Base-by-base conservation (phyloP, 179 eudicot genomes). In the Sideroxylon spinosum region DNA sequence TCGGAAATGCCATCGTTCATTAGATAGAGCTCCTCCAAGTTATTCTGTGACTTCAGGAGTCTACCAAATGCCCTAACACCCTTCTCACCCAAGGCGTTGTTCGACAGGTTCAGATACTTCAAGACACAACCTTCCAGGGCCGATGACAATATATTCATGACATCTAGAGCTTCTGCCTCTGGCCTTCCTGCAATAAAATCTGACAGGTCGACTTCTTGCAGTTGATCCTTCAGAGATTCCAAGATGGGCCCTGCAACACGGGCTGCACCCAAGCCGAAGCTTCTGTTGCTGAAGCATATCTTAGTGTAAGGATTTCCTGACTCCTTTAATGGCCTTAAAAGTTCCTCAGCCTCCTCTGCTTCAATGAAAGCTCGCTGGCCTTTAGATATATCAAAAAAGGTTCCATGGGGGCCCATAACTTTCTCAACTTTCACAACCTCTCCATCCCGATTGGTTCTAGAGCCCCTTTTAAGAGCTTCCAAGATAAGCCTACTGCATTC, bases 11-110 rank as follows among this genome's bases (percentile, higher is more conserved):
- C 89, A 77, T 86, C 88, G 80, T 88, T 88, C 78, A 86, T 86
- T 73, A 88, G 32, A 79, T 85, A 88, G 26, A 88, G 89, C 77
- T 88, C 89, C 86, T 88, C 91, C 82, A 88, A 73, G 26, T 68
- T 83, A 68, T 72, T 28, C 80, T 86, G 89, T 61, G 89, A 85
- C 67, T 77, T 83, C 20, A 88, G 63, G 71, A 88, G 91, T 25
- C 65, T 68, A 52, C 69, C 83, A 86, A 88, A 88, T 68, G 91
- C 91, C 85, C 88, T 80, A 4, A 88, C 78, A 64, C 91, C 91
- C 81, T 88, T 88, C 73, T 88, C 91, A n/a, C 89, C 91, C 78
- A 88, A 72, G 19, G 91, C 91, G 80, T 88, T 88, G 82, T 88
- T 59, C 9, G 91, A 88, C 32, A 88, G 86, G 70, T 88, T 76